Evolutionary conservation across 2,329 filamentous ascomycete genomes (phyloP).

Genomic region (Colletotrichum cordylinicola): DNA sequence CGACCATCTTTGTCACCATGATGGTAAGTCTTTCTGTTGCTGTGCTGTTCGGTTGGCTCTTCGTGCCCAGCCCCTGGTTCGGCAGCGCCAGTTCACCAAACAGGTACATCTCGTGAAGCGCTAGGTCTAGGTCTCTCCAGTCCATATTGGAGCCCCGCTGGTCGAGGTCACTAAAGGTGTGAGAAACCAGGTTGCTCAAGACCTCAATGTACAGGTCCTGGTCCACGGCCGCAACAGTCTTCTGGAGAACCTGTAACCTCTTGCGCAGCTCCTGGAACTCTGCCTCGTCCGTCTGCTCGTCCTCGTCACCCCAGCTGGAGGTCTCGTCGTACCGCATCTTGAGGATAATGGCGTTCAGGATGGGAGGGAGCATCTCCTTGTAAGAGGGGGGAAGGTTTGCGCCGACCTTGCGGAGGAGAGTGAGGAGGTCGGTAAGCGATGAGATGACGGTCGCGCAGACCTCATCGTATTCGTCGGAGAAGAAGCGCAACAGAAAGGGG

Average conservation of each 20-base stretch:
- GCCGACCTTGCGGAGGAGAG: constrained; percentile 82
- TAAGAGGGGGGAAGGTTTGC: constrained; percentile 73
- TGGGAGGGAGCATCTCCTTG: constrained; percentile 81
- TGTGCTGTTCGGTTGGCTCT: constrained; percentile 79
- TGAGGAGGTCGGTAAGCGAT: constrained; percentile 89
- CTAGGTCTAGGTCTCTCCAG: constrained; percentile 94
- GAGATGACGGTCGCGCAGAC: constrained; percentile 96
- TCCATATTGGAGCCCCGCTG: constrained; percentile 78
- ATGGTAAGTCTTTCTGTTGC: constrained; percentile 83
- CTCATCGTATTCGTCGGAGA: constrained; percentile 97
- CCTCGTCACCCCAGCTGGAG: constrained; percentile 89
- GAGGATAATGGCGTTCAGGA: constrained; percentile 87
- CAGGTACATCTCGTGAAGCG: constrained; percentile 92
- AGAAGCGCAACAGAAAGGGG: constrained; percentile 88
- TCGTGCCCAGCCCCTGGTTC: constrained; percentile 84
- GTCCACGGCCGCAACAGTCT: constrained; percentile 89
- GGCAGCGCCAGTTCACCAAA: constrained; percentile 95
- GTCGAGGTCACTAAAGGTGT: constrained; percentile 82
- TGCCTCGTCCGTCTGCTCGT: constrained; percentile 94
- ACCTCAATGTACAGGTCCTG: constrained; percentile 88
- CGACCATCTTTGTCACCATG: constrained; percentile 96
- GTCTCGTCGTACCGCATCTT: constrained; percentile 99
- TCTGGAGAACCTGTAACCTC: constrained; percentile 87
- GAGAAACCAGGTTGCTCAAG: constrained; percentile 85
- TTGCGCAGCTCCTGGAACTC: constrained; percentile 96